Evolutionary conservation across 352 stramenopile species (phyloP).

Genomic region (Phytophthora meadii): DNA sequence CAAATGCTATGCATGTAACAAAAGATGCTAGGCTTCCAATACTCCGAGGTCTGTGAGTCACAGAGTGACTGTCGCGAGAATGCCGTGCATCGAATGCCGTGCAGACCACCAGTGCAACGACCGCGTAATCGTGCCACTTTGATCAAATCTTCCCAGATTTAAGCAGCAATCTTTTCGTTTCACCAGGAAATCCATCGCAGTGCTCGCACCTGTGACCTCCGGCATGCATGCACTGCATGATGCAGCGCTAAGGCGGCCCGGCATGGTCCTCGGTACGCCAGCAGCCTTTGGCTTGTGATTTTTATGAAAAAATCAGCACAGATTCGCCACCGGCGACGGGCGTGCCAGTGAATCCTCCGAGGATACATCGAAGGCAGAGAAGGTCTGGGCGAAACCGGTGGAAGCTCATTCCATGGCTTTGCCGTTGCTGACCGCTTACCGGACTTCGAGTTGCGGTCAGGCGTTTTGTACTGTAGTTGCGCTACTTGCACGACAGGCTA

Average conservation of each 20-base stretch:
- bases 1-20: too few species aligned
- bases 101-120: constrained; percentile 2
- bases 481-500: neutral
- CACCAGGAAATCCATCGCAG: constrained; percentile 10
- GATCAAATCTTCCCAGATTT: constrained; percentile 16
- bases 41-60: too few species aligned
- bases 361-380: constrained; percentile 30
- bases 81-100: neutral
- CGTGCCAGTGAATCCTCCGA: constrained; percentile 17
- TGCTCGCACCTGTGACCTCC: neutral
- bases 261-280: neutral
- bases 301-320: constrained; percentile 4
- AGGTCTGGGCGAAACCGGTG: constrained; percentile 12
- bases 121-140: constrained; percentile 30
- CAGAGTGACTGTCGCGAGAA: neutral
- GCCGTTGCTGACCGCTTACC: constrained; percentile 4
- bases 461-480: neutral
- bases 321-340: constrained; percentile 6
- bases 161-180: constrained; percentile 10
- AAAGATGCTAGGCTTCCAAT: too few species aligned
- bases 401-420: neutral
- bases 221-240: constrained; percentile 1
- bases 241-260: neutral
- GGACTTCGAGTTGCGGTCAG: too few species aligned
- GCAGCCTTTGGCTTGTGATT: neutral